phyloP scores from a whole-genome alignment of 2,329 filamentous ascomycete species.

The Talaromyces funiculosus region DNA sequence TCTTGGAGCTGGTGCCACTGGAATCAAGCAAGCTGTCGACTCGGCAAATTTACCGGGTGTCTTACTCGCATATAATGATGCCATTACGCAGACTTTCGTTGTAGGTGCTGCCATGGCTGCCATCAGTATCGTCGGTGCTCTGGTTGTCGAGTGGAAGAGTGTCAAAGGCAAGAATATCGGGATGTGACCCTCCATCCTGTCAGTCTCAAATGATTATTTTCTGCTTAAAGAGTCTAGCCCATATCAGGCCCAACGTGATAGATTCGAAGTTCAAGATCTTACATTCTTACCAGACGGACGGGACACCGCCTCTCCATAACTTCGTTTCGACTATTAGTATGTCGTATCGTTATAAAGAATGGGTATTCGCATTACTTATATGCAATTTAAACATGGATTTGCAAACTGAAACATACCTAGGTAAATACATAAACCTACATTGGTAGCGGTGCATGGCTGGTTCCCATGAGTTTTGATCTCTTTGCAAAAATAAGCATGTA shows the following conservation, averaged over 20 bases:
- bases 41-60: background rate
- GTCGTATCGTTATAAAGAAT: background rate
- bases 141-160: slow-evolving; percentile 6
- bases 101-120: slow-evolving; percentile 1
- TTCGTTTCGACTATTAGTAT: background rate
- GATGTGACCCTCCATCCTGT: background rate
- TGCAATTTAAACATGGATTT: too few relatives aligned
- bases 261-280: background rate
- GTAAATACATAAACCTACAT: too few relatives aligned
- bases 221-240: background rate
- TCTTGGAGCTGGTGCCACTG: background rate
- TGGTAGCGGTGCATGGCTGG: too few relatives aligned
- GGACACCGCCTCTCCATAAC: background rate
- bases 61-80: slow-evolving; percentile 8
- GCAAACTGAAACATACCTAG: too few relatives aligned
- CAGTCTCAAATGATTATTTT: background rate
- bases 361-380: background rate
- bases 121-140: slow-evolving; percentile 1
- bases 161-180: slow-evolving; percentile 10
- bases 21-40: background rate
- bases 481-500: background rate
- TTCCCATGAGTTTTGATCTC: too few relatives aligned
- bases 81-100: background rate
- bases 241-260: background rate
- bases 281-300: background rate